Base-by-base conservation (phyloP, 768 basidiomycete genomes). In the Kwoniella bestiolae region DNA sequence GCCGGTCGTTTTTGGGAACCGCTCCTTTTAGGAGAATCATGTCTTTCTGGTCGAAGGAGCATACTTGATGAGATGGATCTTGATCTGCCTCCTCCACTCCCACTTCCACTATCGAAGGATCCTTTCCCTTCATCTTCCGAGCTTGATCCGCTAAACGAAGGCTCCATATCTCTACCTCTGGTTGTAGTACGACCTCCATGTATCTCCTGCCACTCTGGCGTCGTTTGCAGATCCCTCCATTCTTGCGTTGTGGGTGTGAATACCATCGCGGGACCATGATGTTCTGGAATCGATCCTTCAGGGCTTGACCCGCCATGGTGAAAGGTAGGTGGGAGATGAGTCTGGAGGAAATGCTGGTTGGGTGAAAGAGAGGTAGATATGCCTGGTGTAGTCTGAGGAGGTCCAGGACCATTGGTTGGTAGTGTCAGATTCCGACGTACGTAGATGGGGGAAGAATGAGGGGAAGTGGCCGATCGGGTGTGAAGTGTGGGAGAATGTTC, bases 181-280 rank as follows among this genome's bases (percentile, higher is more conserved):
- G 14, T 49, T 16, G 14, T 41, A 16, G 12, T 41, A 14, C 38
- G 12, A 18, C 12, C n/a, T 25, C 28, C 38, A 45, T 65, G 63
- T 21, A 65, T 35, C 32, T 65, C 63, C 38, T 59, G 46, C 63
- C 63, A 65, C 25, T 65, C 63, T 16, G 63, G 56, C n/a, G 63
- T 57, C 11, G 58, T 60, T 58, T 70, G 71, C 31, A 80, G 46
- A 44, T 78, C 79, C 28, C 70, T 71, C 79, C 79, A 80, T 57
- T 80, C 79, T 55, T 79, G 75, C 3, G 79, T 80, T 5, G 79
- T 80, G 7, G 79, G 79, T 5, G 79, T 80, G 18, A 80, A 68
- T 18, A 80, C 76, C 32, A 80, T 76, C 60, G 75, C 71, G 25
- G 68, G 9, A 46, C 59, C 51, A 60, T 66, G 35, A 62, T 59